These are phyloP conservation scores for Alternaria tenuissima DNA, from an alignment of 2,329 filamentous ascomycete genomes.

Conservation along the genomic window DNA sequence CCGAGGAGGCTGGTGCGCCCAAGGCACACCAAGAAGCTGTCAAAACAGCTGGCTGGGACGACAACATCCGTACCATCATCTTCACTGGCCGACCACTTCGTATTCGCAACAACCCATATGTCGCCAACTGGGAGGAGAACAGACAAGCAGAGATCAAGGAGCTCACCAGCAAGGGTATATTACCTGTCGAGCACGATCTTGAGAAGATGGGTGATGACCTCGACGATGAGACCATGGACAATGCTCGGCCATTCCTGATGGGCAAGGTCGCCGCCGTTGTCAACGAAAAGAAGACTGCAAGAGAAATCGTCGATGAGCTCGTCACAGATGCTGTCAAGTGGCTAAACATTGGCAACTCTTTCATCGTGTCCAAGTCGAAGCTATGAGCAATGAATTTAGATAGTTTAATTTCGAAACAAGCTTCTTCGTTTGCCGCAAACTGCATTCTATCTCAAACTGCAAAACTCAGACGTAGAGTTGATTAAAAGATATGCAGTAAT, in stretches of 20 bases:
- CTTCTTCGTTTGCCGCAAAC: not conserved
- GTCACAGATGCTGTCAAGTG: constrained; percentile 79
- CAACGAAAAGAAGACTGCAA: constrained; percentile 90
- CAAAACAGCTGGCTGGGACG: constrained; percentile 87
- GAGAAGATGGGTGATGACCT: constrained; percentile 75
- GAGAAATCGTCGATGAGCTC: constrained; percentile 93
- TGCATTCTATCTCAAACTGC: not conserved
- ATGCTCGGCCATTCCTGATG: constrained; percentile 92
- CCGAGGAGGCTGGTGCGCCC: constrained; percentile 92
- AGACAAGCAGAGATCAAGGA: constrained; percentile 89
- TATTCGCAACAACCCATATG: constrained; percentile 93
- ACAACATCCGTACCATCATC: constrained; percentile 96
- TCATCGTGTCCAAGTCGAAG: constrained; percentile 58
- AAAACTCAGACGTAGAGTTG: not conserved
- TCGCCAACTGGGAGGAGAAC: constrained; percentile 95
- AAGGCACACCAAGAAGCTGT: constrained; percentile 96
- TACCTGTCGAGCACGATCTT: constrained; percentile 93
- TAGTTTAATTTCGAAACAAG: not conserved
- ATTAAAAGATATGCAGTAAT: not conserved
- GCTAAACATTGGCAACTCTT: constrained; percentile 72
- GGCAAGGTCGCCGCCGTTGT: constrained; percentile 95
- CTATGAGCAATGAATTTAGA: constrained; percentile 27
- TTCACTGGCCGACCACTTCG: constrained; percentile 96
- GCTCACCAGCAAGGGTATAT: constrained; percentile 84
- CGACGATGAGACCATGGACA: constrained; percentile 88